Evolutionary conservation across 768 basidiomycete genomes (phyloP), one percentile per base, ranked within the genome.

Genomic region (Boletus insuetus): DNA sequence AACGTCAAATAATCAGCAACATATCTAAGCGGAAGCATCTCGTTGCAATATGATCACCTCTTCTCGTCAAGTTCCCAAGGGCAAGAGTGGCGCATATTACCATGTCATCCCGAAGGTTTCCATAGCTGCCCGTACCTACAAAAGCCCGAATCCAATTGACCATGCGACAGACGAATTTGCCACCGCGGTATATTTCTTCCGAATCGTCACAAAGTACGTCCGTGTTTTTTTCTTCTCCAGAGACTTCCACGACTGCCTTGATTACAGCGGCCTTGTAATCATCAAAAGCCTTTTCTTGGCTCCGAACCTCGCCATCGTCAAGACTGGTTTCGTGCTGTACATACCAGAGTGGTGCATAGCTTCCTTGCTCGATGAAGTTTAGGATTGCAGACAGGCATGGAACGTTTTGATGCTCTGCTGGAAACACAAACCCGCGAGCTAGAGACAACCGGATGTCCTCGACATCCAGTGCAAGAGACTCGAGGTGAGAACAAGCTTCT

Each of bases 181-280:
- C 89, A n/a, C 87, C 86, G 6, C 86, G 84, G 40, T 76, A 69
- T 17, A 69, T 74, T 31, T 75, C 69, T 46, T 83, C 80, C 19
- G 77, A 80, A 42, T 82, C 79, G 59, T 87, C 84, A 85, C 89
- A 92, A n/a, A 93, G 74, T 9, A 86, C 81, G 47, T 91, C 85
- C 57, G 81, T 81, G 59, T 90, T 92, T 59, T 79, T 82, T 58
- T 89, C 87, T 66, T 92, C 89, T 38, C 91, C 91, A 10, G 90
- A 83, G 39, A 89, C 83, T 64, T 93, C 92, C 29, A 95, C 91
- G 16, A 94, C 82, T 3, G 87, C 82, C 63, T 93, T 92, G 69
- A 94, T 86, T 10, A 94, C 75, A 0, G 90, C 91, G 4, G 86
- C 88, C 72, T 94, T 95, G 73, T 91, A 91, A 29, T 86, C 81